phyloP scores from a whole-genome alignment of 257 asterid species.

The Buddleja alternifolia region DNA sequence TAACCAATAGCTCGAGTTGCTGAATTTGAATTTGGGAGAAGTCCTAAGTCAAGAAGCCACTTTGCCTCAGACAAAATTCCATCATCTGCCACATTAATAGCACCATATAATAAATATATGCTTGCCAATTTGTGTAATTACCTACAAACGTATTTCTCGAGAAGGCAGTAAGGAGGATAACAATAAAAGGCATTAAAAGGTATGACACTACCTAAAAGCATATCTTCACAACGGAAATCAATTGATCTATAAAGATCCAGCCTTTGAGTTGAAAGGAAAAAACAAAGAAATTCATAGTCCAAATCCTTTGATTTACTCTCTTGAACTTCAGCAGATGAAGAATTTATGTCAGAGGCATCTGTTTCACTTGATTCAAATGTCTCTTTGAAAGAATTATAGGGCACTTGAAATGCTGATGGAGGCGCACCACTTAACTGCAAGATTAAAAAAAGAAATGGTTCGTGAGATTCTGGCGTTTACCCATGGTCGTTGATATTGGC shows the following conservation, averaged over 20 bases:
- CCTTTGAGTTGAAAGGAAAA: slow-evolving; percentile 86
- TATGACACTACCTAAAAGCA: slow-evolving; percentile 74
- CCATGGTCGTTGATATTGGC: not conserved
- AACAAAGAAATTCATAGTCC: slow-evolving; percentile 87
- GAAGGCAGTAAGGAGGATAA: not conserved
- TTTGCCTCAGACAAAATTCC: slow-evolving; percentile 84
- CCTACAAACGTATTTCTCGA: slow-evolving; percentile 9
- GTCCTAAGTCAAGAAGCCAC: slow-evolving; percentile 92
- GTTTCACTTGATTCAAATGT: slow-evolving; percentile 42
- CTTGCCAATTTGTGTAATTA: slow-evolving; percentile 10
- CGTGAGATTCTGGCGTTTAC: not conserved
- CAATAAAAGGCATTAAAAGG: slow-evolving; percentile 12
- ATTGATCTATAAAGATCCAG: slow-evolving; percentile 85
- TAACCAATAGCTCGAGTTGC: slow-evolving; percentile 98
- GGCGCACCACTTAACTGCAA: slow-evolving; percentile 81
- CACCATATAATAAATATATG: slow-evolving; percentile 5
- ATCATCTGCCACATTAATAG: slow-evolving; percentile 48
- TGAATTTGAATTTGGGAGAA: slow-evolving; percentile 81
- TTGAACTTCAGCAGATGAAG: slow-evolving; percentile 45
- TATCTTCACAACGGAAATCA: slow-evolving; percentile 93
- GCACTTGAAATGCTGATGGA: slow-evolving; percentile 79
- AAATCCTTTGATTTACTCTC: slow-evolving; percentile 51
- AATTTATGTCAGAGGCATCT: slow-evolving; percentile 35
- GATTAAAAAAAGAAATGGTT: slow-evolving; percentile 19
- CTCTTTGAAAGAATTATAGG: slow-evolving; percentile 79